Conservation (phyloP, 2,329 filamentous ascomycete genomes). For the Fusarium pseudograminearum region DNA sequence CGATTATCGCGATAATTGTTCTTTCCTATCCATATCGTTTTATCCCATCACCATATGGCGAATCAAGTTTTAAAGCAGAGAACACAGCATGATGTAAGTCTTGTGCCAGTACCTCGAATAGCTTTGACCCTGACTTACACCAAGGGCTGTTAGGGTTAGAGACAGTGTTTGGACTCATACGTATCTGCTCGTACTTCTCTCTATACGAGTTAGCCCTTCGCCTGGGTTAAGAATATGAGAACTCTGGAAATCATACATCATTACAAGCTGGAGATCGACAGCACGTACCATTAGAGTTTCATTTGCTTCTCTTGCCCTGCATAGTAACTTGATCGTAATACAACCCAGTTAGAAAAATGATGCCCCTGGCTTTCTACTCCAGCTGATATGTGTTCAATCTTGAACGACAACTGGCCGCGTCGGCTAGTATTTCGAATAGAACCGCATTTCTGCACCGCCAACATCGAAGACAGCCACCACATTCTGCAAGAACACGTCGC, state of each 20-base stretch:
- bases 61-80: slow-evolving; percentile 5
- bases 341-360: neutral
- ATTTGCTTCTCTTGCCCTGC: neutral
- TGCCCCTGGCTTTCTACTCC: neutral
- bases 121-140: neutral
- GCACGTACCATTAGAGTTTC: neutral
- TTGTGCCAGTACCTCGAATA: neutral
- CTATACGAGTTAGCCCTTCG: neutral
- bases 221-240: neutral
- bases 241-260: neutral
- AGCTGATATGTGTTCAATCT: neutral
- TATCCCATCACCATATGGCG: neutral
- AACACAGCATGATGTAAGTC: slow-evolving; percentile 4
- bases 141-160: neutral
- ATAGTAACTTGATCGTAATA: neutral
- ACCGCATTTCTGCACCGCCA: slow-evolving; percentile 60
- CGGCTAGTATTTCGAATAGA: slow-evolving; percentile 50
- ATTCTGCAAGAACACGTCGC: slow-evolving; percentile 64
- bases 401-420: neutral
- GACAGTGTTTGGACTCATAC: neutral
- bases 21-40: neutral
- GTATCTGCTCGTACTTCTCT: neutral
- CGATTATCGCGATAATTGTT: slow-evolving; percentile 42
- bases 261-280: neutral
- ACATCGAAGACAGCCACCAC: slow-evolving; percentile 63